phyloP scores from a whole-genome alignment of 2,329 filamentous ascomycete genomes.

The Penicillium sp. region DNA sequence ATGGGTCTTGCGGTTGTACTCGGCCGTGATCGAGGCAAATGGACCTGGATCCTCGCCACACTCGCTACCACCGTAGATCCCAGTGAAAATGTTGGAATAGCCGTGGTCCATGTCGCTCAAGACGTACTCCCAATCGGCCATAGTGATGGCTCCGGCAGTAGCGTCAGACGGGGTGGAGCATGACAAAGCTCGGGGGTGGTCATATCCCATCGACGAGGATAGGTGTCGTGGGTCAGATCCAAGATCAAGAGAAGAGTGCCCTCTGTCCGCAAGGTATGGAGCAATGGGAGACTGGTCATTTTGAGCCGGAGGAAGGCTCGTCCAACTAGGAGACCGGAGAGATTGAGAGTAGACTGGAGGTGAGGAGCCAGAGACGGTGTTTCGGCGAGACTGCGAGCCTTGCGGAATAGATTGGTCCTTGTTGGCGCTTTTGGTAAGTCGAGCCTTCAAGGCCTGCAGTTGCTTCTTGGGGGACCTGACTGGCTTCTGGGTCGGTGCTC shows the following conservation, averaged over 20 bases:
- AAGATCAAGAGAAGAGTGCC: slow-evolving; percentile 23
- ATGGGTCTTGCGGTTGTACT: slow-evolving; percentile 33
- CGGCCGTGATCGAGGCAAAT: slow-evolving; percentile 38
- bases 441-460: slow-evolving; percentile 40
- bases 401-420: slow-evolving; percentile 25
- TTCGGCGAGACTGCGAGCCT: slow-evolving; percentile 32
- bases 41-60: slow-evolving; percentile 39
- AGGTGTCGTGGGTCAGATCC: slow-evolving; percentile 41
- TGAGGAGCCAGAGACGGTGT: slow-evolving; percentile 37
- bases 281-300: slow-evolving; percentile 23
- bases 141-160: slow-evolving; percentile 51
- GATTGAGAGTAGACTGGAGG: slow-evolving; percentile 29
- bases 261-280: slow-evolving; percentile 20
- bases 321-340: slow-evolving; percentile 36
- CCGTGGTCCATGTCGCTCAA: slow-evolving; percentile 78
- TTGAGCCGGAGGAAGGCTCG: slow-evolving; percentile 28
- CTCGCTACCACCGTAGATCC: slow-evolving; percentile 50
- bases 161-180: slow-evolving; percentile 49
- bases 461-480: slow-evolving; percentile 39
- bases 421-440: slow-evolving; percentile 29
- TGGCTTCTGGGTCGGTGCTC: slow-evolving; percentile 35
- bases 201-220: slow-evolving; percentile 52
- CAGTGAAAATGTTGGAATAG: slow-evolving; percentile 72
- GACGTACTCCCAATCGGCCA: slow-evolving; percentile 79
- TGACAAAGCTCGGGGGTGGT: slow-evolving; percentile 33